phyloP scores from a whole-genome alignment of 1,139 yeast genomes.

The Geotrichum citri-aurantii region DNA sequence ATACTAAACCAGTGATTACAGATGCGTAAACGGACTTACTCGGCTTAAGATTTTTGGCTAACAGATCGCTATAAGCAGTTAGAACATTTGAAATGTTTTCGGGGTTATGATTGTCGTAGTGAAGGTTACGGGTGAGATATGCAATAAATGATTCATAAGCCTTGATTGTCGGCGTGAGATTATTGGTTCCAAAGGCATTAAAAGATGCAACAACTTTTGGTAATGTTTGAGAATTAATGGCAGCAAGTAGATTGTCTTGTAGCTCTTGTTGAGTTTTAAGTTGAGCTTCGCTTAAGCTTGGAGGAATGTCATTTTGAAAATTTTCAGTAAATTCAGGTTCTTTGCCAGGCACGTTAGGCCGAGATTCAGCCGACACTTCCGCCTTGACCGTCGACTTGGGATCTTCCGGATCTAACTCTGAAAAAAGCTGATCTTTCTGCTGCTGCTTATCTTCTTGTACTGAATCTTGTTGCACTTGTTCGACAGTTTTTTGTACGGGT shows the following conservation, averaged over 20 bases:
- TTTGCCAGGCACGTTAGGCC: background rate
- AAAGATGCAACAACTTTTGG: slow-evolving; percentile 6
- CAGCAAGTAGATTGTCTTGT: background rate
- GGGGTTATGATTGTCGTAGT: slow-evolving; percentile 3
- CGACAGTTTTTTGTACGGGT: background rate
- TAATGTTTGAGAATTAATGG: slow-evolving; percentile 6
- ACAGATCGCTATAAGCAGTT: slow-evolving; percentile 9
- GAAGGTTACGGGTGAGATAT: slow-evolving; percentile 1
- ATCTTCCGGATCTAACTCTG: background rate
- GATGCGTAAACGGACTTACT: slow-evolving; percentile 30
- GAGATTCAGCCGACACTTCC: background rate
- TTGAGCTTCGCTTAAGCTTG: background rate
- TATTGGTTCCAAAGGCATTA: background rate
- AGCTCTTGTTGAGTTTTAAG: background rate
- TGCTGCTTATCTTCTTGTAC: background rate
- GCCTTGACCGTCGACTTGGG: background rate
- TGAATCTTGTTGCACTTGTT: background rate
- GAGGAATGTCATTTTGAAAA: background rate
- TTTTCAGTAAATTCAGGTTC: background rate
- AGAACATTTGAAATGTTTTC: slow-evolving; percentile 11
- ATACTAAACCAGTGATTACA: slow-evolving; percentile 28
- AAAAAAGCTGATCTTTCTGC: background rate
- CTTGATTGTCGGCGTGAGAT: slow-evolving; percentile 3
- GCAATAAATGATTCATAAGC: slow-evolving; percentile 8
- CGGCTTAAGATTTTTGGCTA: slow-evolving; percentile 7